phyloP scores from a whole-genome alignment of 805 yeast species.

The Ogataea zsoltii region DNA sequence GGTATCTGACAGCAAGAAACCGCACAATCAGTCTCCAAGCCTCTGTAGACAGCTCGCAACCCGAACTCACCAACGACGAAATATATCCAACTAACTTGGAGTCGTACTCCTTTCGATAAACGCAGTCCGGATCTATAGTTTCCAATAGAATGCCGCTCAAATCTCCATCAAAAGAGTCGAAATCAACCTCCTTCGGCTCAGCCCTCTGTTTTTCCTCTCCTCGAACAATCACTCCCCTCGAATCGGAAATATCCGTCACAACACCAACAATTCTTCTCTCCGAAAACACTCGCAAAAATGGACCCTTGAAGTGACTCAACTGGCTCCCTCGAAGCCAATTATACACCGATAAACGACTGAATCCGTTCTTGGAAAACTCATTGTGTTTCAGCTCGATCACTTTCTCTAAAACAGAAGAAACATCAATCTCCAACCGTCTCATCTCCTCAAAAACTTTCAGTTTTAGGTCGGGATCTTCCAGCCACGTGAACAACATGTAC shows the following conservation, averaged over 20 bases:
- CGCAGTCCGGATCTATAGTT: background rate
- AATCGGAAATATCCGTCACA: background rate
- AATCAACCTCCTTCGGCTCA: background rate
- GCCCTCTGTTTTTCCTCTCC: no score
- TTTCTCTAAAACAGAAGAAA: background rate
- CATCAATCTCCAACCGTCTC: constrained; percentile 1
- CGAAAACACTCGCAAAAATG: background rate
- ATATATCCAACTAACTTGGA: background rate
- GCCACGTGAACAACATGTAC: background rate
- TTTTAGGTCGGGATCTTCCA: constrained; percentile 2
- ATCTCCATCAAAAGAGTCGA: background rate
- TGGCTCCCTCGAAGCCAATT: background rate
- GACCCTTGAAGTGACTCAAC: background rate
- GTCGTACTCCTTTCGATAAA: background rate
- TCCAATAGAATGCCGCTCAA: background rate
- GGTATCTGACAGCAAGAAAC: constrained; percentile 5
- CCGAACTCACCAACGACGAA: background rate
- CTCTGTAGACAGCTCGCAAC: background rate
- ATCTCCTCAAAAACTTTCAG: constrained; percentile 3
- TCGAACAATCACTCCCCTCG: no score
- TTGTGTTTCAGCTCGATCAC: background rate
- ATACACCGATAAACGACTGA: background rate
- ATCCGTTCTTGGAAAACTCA: background rate
- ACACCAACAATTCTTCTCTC: background rate
- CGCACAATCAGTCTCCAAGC: constrained; percentile 4